Conservation (phyloP, 176 grass and related monocot genomes). For the Musa schizocarpa region DNA sequence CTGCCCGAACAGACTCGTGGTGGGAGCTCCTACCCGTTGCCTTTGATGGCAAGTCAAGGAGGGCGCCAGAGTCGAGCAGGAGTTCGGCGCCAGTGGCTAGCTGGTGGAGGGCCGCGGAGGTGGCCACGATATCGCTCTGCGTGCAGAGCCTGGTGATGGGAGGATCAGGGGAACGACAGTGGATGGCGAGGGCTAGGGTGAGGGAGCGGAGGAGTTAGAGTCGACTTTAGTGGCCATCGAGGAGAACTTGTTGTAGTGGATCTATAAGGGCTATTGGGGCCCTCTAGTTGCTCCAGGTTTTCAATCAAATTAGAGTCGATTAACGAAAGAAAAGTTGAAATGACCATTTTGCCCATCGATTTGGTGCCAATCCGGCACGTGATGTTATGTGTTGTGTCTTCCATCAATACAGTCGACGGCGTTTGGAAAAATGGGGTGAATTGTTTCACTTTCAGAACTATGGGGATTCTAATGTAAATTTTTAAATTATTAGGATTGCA, state of each 20-base stretch:
- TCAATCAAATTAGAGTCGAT: no score
- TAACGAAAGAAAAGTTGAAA: no score
- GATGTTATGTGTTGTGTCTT: no score
- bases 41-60: conserved; percentile 12
- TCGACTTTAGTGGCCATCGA: conserved; percentile 21
- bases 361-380: no score
- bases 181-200: background rate
- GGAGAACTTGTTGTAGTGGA: background rate
- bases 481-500: no score
- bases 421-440: no score
- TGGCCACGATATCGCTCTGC: conserved; percentile 45
- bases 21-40: conserved; percentile 9
- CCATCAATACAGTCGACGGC: no score
- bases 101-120: conserved; percentile 9
- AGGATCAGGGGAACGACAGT: conserved; percentile 7
- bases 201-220: conserved; percentile 7
- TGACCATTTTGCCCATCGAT: no score
- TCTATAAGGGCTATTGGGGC: no score
- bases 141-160: conserved; percentile 50
- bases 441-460: no score
- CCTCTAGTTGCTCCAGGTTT: no score
- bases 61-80: conserved; percentile 30
- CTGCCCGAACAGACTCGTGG: conserved; percentile 4
- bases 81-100: conserved; percentile 26
- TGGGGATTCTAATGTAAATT: no score